Percentiles rank a stretch among this genome's conserved stretches.
These are phyloP conservation scores for Fraxinus nigra DNA, from an alignment of 305 asterid genomes.

Conservation along the genomic window DNA sequence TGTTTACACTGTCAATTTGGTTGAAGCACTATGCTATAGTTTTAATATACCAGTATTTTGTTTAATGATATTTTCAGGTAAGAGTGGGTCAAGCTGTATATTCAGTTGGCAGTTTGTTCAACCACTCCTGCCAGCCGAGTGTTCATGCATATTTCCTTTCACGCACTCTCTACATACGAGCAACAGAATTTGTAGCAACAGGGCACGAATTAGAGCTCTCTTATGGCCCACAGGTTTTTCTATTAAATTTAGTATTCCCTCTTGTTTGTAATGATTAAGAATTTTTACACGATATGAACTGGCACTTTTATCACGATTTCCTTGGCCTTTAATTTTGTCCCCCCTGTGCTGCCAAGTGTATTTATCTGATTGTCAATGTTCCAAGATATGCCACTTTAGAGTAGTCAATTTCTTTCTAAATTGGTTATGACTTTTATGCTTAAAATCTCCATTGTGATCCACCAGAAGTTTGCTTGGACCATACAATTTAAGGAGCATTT, in stretches of 20 bases:
- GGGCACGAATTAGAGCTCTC: slow-evolving; percentile 80
- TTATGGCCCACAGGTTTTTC: slow-evolving; percentile 87
- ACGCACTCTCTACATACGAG: slow-evolving; percentile 75
- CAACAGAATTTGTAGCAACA: slow-evolving; percentile 60
- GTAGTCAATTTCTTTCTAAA: not conserved
- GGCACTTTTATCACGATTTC: slow-evolving; percentile 13
- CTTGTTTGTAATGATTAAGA: not conserved
- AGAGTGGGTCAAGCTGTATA: slow-evolving; percentile 94
- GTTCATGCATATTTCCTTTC: slow-evolving; percentile 78
- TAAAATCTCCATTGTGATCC: not conserved
- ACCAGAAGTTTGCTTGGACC: slow-evolving; percentile 6
- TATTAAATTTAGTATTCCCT: not conserved
- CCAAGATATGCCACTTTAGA: not conserved
- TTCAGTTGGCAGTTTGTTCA: slow-evolving; percentile 74
- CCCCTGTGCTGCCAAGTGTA: not conserved
- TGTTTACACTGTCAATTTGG: slow-evolving; percentile 16
- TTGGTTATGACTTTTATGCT: slow-evolving; percentile 4
- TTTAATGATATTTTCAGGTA: slow-evolving; percentile 44
- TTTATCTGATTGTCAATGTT: not conserved
- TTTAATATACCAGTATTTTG: slow-evolving; percentile 21
- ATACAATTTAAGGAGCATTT: not conserved
- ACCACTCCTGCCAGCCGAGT: slow-evolving; percentile 94
- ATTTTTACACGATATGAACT: slow-evolving; percentile 17
- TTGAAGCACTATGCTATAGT: slow-evolving; percentile 4
- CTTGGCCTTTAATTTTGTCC: not conserved